phyloP scores from a whole-genome alignment of 495 filamentous ascomycete genomes.

The Tetracladium marchalianum region DNA sequence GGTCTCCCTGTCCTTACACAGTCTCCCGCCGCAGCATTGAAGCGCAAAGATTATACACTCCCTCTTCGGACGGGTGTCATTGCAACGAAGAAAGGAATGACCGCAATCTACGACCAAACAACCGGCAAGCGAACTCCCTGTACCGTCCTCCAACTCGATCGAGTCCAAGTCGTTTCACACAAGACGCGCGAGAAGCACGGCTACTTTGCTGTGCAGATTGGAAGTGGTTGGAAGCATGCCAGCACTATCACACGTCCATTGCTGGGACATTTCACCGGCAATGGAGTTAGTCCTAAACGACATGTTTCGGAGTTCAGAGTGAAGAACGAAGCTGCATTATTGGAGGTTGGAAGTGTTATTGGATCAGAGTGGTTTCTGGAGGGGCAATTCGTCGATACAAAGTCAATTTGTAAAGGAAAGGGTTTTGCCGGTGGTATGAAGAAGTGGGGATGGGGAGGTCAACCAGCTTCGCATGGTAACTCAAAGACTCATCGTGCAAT shows the following conservation, averaged over 20 bases:
- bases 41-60: slow-evolving; percentile 63
- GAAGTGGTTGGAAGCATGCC: slow-evolving; percentile 64
- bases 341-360: slow-evolving; percentile 62
- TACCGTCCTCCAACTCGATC: slow-evolving; percentile 90
- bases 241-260: slow-evolving; percentile 67
- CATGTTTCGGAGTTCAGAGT: slow-evolving; percentile 80
- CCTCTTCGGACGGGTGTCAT: slow-evolving; percentile 76
- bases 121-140: slow-evolving; percentile 72
- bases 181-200: slow-evolving; percentile 76
- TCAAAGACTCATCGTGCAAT: slow-evolving; percentile 84
- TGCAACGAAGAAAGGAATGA: slow-evolving; percentile 90
- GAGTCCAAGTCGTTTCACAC: slow-evolving; percentile 75
- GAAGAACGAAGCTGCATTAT: slow-evolving; percentile 57
- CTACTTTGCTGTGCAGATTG: slow-evolving; percentile 88
- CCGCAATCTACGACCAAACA: slow-evolving; percentile 67
- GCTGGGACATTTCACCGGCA: slow-evolving; percentile 74
- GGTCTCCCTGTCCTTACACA: slow-evolving; percentile 51
- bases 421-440: slow-evolving; percentile 98
- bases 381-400: slow-evolving; percentile 84
- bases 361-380: slow-evolving; percentile 77
- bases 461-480: slow-evolving; percentile 88
- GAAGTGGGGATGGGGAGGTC: slow-evolving; percentile 75
- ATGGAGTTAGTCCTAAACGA: slow-evolving; percentile 71
- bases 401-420: slow-evolving; percentile 68
- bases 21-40: slow-evolving; percentile 68